Conservation (phyloP, 176 grass and related monocot genomes). For the Paspalum notatum region DNA sequence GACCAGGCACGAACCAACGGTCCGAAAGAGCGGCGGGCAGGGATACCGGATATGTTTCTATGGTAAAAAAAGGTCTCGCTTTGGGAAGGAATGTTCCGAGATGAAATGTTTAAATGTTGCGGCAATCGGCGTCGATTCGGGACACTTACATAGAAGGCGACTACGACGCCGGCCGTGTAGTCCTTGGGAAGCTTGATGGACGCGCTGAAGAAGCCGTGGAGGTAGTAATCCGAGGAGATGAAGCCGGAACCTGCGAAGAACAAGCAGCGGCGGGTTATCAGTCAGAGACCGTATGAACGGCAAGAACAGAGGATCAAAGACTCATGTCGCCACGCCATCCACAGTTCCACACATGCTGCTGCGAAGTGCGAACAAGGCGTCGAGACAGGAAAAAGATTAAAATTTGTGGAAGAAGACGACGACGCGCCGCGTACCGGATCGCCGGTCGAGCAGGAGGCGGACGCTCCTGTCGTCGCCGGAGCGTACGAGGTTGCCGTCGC, state of each 20-base stretch:
- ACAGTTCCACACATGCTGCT: too few relatives aligned
- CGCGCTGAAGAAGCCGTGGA: conserved; percentile 81
- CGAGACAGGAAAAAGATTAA: not conserved
- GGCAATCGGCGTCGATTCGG: not conserved
- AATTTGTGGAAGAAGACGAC: not conserved
- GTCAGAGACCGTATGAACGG: not conserved
- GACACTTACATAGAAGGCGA: conserved; percentile 83
- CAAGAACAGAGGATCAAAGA: not conserved
- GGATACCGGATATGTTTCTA: not conserved
- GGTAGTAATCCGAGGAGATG: conserved; percentile 79
- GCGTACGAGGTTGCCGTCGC: conserved; percentile 67
- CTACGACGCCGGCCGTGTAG: conserved; percentile 84
- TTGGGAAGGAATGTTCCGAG: conserved; percentile 10
- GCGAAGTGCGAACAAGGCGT: not conserved
- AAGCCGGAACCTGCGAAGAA: conserved; percentile 67
- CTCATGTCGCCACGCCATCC: too few relatives aligned
- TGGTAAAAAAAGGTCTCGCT: not conserved
- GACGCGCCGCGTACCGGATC: conserved; percentile 50
- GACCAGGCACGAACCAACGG: conserved; percentile 37
- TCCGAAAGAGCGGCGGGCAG: not conserved
- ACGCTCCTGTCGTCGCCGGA: conserved; percentile 51
- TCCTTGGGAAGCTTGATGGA: conserved; percentile 76
- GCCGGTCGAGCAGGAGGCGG: conserved; percentile 70
- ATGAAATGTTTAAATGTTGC: not conserved
- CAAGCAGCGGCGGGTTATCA: not conserved